Evolutionary conservation across 768 basidiomycete genomes (phyloP), one percentile per base, ranked within the genome.

Genomic region (Lentinula detonsa): DNA sequence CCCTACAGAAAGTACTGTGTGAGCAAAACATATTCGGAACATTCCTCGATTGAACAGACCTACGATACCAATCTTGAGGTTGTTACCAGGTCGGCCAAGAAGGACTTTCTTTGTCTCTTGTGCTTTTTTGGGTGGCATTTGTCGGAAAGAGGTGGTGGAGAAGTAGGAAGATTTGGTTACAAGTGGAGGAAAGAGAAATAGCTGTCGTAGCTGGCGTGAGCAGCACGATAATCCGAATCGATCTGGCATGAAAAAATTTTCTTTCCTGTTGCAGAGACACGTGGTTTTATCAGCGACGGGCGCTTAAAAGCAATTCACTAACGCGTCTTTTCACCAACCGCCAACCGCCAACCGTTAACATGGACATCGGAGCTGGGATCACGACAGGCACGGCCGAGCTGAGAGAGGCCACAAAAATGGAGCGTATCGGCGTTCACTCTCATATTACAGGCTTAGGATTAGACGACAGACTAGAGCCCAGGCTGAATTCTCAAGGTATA

Each of bases 51-150:
- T 64, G 69, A 76, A 84, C 87, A 75, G 74, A 93, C 93, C 95
- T 81, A 98, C 96, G 83, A 97, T 96, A 72, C 97, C 97, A 70
- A 98, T 91, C 85, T 95, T 92, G 71, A 98, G 84, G 81, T 98
- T 98, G 80, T 99, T 99, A 66, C 90, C 81, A 37, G 97, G 96
- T 60, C 95, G 78, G 49, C 97, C 97, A 39, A 98, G 87, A 16
- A 95, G 76, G 28, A 80, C 75, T 75, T 93, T 96, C 80, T 95
- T 97, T 77, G 94, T 93, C 10, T 72, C 80, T 57, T 77, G 76
- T 57, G 86, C 86, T 75, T 96, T 95, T 78, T 93, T 95, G 13
- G 95, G 95, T 3, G 93, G 88, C 94, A 96, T 97, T 71, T 76
- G 91, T 65, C 69, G 64, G 43, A 71, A 61, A 57, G 71, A 56